phyloP scores from a whole-genome alignment of 2,329 filamentous ascomycete species.

The Fusarium globosum region DNA sequence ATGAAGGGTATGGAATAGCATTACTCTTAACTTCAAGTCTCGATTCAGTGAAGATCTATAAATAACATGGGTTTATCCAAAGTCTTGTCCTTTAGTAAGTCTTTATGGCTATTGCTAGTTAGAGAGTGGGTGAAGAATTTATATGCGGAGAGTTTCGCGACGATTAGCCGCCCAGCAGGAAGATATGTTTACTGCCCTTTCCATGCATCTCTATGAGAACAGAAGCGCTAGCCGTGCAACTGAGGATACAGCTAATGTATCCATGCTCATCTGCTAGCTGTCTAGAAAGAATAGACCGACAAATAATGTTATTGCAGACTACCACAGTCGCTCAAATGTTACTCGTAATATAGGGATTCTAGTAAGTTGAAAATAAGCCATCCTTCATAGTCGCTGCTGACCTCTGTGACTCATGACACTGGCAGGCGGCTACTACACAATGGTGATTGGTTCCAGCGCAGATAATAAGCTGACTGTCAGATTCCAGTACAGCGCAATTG shows the following conservation, averaged over 20 bases:
- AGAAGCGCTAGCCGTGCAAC: background rate
- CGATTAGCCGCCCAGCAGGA: background rate
- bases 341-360: fast-evolving
- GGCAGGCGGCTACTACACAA: no score
- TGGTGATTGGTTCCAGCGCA: no score
- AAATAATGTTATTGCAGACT: background rate
- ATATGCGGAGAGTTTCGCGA: background rate
- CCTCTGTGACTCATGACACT: no score
- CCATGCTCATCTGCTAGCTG: background rate
- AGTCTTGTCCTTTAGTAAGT: background rate
- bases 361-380: no score
- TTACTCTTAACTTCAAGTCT: background rate
- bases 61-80: background rate
- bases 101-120: background rate
- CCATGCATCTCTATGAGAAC: background rate
- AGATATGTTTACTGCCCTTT: fast-evolving
- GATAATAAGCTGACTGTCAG: no score
- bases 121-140: background rate
- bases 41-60: background rate
- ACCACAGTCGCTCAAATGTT: no score
- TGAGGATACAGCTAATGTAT: background rate
- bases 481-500: no score
- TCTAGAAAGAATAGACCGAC: background rate
- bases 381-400: no score
- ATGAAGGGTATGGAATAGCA: background rate